Evolutionary conservation across 192 early-diverging fungal genomes (phyloP).

Genomic region (Coemansia asiatica): DNA sequence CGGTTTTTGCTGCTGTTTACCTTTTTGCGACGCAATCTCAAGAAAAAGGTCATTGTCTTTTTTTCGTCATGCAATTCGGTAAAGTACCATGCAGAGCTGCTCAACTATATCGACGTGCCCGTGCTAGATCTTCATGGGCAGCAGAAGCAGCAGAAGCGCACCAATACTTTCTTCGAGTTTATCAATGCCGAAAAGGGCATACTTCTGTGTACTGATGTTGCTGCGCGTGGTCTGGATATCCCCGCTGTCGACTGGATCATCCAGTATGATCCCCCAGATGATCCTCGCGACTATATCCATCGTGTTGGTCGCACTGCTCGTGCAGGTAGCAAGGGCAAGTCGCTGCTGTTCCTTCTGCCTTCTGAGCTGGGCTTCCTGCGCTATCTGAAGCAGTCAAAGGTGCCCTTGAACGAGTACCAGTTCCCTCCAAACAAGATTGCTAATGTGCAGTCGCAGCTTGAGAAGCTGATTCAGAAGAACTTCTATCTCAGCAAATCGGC

Average conservation of each 20-base stretch:
- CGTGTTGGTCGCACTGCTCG: slow-evolving; percentile 96
- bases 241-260: slow-evolving; percentile 99
- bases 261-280: slow-evolving; percentile 99
- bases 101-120: slow-evolving; percentile 99
- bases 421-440: slow-evolving; percentile 93
- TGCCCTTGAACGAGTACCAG: slow-evolving; percentile 98
- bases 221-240: slow-evolving; percentile 96
- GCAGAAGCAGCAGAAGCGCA: slow-evolving; percentile 98
- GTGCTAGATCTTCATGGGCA: slow-evolving; percentile 96
- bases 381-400: slow-evolving; percentile 97
- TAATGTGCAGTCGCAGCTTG: slow-evolving; percentile 96
- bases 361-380: slow-evolving; percentile 92
- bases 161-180: slow-evolving; percentile 99
- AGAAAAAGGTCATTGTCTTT: slow-evolving; percentile 98
- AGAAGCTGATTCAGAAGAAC: slow-evolving; percentile 95
- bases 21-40: slow-evolving; percentile 95
- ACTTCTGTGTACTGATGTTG: slow-evolving; percentile 95
- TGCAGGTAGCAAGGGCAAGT: slow-evolving; percentile 84
- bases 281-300: slow-evolving; percentile 96
- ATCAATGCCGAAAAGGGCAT: slow-evolving; percentile 92
- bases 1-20: slow-evolving; percentile 97
- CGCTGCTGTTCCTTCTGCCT: slow-evolving; percentile 93
- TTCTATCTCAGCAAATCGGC: slow-evolving; percentile 97
- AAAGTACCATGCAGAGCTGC: slow-evolving; percentile 94
- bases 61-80: slow-evolving; percentile 97